Conservation (phyloP, 345 rosid species). For the Eucalyptus tenuipes region DNA sequence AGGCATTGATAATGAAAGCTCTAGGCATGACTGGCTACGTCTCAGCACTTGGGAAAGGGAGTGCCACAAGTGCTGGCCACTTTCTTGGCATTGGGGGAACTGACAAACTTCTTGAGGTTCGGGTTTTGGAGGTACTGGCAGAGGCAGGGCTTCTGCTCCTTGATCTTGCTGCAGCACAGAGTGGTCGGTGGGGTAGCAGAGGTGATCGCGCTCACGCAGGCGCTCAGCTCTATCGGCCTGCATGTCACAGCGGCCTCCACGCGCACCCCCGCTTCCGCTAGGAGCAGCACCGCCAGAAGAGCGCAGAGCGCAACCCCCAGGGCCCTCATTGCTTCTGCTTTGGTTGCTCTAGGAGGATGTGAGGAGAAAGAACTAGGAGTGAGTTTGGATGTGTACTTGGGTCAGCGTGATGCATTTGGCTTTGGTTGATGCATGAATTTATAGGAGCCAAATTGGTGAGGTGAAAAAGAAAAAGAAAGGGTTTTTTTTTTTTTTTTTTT, state of each 20-base stretch:
- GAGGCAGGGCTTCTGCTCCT: constrained; percentile 82
- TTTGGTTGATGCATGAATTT: constrained; percentile 18
- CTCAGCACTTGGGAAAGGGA: constrained; percentile 79
- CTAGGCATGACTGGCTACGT: background rate
- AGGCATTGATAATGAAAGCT: background rate
- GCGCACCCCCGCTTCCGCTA: constrained; percentile 15
- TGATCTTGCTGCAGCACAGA: constrained; percentile 68
- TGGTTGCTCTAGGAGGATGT: background rate
- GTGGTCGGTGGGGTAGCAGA: constrained; percentile 54
- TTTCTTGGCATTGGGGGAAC: constrained; percentile 80
- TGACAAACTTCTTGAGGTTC: constrained; percentile 47
- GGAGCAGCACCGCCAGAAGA: constrained; percentile 22
- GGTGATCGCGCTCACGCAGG: constrained; percentile 73
- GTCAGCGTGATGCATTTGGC: background rate
- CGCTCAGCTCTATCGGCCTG: constrained; percentile 63
- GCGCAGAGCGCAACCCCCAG: constrained; percentile 19
- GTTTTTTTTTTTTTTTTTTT: background rate
- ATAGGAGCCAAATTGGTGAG: constrained; percentile 19
- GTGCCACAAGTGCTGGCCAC: constrained; percentile 81
- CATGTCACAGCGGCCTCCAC: constrained; percentile 47
- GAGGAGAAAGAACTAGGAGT: background rate
- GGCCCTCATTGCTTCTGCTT: constrained; percentile 22
- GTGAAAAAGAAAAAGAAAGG: background rate
- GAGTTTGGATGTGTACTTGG: background rate
- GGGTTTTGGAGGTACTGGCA: constrained; percentile 82